Conservation (phyloP, 129 eudicot genomes). For the Deinandra increscens region DNA sequence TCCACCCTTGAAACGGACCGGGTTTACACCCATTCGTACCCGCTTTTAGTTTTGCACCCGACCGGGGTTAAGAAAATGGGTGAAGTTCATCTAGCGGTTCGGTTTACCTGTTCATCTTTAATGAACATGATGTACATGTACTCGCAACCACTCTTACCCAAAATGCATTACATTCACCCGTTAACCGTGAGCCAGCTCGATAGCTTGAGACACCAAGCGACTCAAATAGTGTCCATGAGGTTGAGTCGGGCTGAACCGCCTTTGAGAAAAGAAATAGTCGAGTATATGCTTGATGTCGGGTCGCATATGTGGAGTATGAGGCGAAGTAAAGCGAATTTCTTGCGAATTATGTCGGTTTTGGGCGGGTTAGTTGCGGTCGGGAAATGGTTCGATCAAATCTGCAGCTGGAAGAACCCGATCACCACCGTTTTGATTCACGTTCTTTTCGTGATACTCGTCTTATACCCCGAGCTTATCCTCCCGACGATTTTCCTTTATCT, state of each 20-base stretch:
- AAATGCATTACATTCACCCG: slow-evolving; percentile 53
- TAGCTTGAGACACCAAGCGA: slow-evolving; percentile 42
- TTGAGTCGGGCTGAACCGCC: slow-evolving; percentile 46
- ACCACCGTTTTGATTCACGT: slow-evolving; percentile 12
- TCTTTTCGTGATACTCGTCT: slow-evolving; percentile 7
- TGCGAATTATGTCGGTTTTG: slow-evolving; percentile 23
- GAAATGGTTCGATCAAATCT: slow-evolving; percentile 18
- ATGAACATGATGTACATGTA: slow-evolving; percentile 54
- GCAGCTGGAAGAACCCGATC: slow-evolving; percentile 20
- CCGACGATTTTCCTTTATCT: not conserved
- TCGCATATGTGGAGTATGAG: slow-evolving; percentile 61
- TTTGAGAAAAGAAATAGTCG: slow-evolving; percentile 43
- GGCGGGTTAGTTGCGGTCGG: slow-evolving; percentile 4
- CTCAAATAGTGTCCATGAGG: slow-evolving; percentile 40
- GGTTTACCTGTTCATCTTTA: slow-evolving; percentile 44
- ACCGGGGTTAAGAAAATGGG: slow-evolving; percentile 53
- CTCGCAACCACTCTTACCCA: slow-evolving; percentile 44
- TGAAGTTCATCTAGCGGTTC: slow-evolving; percentile 47
- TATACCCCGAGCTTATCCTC: slow-evolving; percentile 16
- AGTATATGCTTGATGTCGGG: slow-evolving; percentile 47
- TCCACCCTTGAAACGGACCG: slow-evolving; percentile 51
- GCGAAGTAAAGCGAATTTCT: slow-evolving; percentile 50
- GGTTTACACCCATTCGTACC: slow-evolving; percentile 47
- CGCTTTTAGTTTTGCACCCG: slow-evolving; percentile 50
- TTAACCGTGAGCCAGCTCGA: slow-evolving; percentile 47